Percentiles rank a stretch among this genome's conserved stretches.
Conservation (phyloP, 768 basidiomycete genomes). For the Nidula microcarpa region DNA sequence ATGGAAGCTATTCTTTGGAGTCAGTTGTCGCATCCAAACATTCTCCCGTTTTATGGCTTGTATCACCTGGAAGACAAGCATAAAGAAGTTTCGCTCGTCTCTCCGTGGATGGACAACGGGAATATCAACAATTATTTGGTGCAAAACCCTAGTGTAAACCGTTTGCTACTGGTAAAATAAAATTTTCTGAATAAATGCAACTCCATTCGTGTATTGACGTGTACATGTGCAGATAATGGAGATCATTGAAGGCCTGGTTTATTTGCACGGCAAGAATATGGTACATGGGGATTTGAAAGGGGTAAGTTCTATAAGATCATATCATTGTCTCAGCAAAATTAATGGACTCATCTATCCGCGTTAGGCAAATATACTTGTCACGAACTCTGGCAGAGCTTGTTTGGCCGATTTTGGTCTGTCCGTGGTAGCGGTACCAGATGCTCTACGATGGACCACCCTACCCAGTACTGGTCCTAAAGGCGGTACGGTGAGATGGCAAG, state of each 20-base stretch:
- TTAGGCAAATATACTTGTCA: conserved; percentile 21
- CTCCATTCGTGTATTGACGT: neutral
- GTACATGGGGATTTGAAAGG: conserved; percentile 30
- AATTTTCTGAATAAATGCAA: neutral
- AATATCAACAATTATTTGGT: conserved; percentile 24
- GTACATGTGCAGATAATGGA: conserved; percentile 12
- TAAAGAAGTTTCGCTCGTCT: conserved; percentile 24
- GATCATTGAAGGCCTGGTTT: conserved; percentile 19
- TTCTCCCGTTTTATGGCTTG: conserved; percentile 26
- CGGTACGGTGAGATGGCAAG: conserved; percentile 21
- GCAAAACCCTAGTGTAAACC: conserved; percentile 13
- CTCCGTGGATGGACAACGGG: conserved; percentile 11
- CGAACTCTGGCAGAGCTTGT: conserved; percentile 14
- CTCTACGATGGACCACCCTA: conserved; percentile 11
- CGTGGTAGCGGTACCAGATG: conserved; percentile 12
- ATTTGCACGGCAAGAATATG: conserved; percentile 19
- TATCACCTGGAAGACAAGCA: conserved; percentile 8
- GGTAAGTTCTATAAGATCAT: conserved; percentile 6
- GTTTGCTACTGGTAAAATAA: conserved; percentile 25
- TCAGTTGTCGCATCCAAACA: conserved; percentile 6
- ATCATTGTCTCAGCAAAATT: neutral
- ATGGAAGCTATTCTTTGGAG: conserved; percentile 17
- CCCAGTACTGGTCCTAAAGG: conserved; percentile 3
- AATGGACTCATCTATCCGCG: neutral
- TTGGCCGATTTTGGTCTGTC: conserved; percentile 24